phyloP scores from a whole-genome alignment of 2,329 filamentous ascomycete genomes.

The Emmonsiellopsis sp. region DNA sequence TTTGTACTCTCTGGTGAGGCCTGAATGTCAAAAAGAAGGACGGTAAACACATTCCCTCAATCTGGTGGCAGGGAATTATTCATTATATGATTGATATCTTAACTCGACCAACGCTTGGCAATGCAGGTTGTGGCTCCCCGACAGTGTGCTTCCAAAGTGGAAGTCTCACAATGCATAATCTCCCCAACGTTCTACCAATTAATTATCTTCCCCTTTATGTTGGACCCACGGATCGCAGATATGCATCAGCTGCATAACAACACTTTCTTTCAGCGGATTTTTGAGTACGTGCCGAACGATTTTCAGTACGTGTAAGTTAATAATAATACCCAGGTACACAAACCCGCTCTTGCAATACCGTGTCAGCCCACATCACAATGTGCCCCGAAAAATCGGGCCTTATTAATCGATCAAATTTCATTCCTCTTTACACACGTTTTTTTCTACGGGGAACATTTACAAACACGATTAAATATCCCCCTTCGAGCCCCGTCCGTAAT shows the following conservation, averaged over 20 bases:
- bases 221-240: not conserved
- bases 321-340: not conserved
- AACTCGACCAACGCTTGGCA: not conserved
- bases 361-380: no score
- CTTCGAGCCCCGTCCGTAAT: no score
- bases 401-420: no score
- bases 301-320: not conserved
- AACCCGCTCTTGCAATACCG: not conserved
- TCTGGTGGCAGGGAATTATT: no score
- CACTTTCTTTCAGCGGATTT: not conserved
- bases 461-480: no score
- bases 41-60: no score
- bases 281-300: not conserved
- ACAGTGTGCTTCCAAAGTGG: not conserved
- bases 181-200: not conserved
- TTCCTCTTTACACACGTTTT: no score
- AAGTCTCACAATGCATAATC: not conserved
- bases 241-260: not conserved
- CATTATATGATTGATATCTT: not conserved
- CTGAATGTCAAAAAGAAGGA: not conserved
- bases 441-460: no score
- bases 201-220: not conserved
- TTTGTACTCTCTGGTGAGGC: not conserved
- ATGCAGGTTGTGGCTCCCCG: not conserved
- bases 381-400: not conserved